Base-by-base conservation (phyloP, 1,284 basidiomycete genomes). In the Boletus semigastroideus region DNA sequence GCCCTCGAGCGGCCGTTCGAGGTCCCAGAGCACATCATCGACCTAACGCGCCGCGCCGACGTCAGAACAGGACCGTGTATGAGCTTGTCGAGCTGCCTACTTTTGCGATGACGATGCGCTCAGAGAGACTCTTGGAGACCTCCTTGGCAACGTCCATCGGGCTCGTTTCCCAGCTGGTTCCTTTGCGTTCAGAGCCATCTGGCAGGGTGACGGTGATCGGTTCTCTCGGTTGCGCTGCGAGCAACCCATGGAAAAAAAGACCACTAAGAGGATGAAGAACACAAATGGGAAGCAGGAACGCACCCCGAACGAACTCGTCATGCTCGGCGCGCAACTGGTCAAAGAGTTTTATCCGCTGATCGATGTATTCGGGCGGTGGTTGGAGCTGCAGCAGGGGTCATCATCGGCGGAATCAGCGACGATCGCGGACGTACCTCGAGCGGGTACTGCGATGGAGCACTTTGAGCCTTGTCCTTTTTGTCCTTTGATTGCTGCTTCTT, bases 101-200 rank as follows among this genome's bases (percentile, higher is more conserved):
- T 78, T 99, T 98, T 34, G 95, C 88, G 64, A 99, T 98, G 63
- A 99, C 91, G 59, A 91, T 79, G 42, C 87, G 83, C 61, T 99
- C 96, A 2, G 94, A 86, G 20, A 98, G 78, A 65, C 90, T 87
- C 70, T 94, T 90, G 16, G 91, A 90, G 50, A 99, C 82, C 60
- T 85, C 85, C 67, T 88, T 88, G 40, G 96, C 96, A 53, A 99
- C 76, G 63, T 91, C 85, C 84, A 98, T 83, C 0, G 97, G 97
- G 55, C 84, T 91, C n/a, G 97, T 98, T 77, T 98, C 92, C 92
- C 92, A 99, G 62, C 92, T 88, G 51, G 77, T 92, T 27, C 83
- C 97, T 59, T 90, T 84, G 51, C 90, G 81, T 60, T 85, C 79
- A 25, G 89, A 87, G 17, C 95, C 94, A 75, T 98, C 92, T 5